Evolutionary conservation across 257 asterid genomes (phyloP), one percentile per base, ranked within the genome.

Genomic region (Striga asiatica): DNA sequence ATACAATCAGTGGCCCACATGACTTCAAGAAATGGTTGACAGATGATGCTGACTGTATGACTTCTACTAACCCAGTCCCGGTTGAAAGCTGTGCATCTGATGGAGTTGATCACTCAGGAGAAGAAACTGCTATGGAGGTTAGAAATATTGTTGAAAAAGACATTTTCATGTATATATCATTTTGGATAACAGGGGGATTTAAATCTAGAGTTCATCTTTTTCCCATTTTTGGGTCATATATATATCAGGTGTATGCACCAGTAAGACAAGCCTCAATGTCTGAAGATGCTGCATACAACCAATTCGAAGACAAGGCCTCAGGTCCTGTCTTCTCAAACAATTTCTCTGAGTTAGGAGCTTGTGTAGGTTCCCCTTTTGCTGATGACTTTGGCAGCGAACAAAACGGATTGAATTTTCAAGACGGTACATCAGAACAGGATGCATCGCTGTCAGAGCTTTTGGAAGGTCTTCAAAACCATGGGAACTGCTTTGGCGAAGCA

Each of bases 371-470:
- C 31, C 89, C 89, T 12, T 83, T 74, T 70, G 75, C 82, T 56
- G 78, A 78, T 68, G 81, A 80, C 70, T 83, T 80, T 71, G 94
- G 94, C 43, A 48, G 62, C 61, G 79, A 78, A 60, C 72, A 67
- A 51, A 55, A 72, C 32, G 89, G 72, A 16, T 53, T 68, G 48
- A 71, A 67, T 71, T 83, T 83, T 64, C 79, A 76, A 74, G 94
- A 83, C 57, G 94, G 89, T 42, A 63, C 89, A 23, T 74, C 76
- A 32, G 94, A 83, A 66, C 89, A 74, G 59, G 94, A 83, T 74
- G 82, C 72, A 52, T 83, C 89, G 60, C 66, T 80, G 41, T 68
- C 94, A 10, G 78, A 74, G 21, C 58, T 80, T 29, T 76, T 80
- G 50, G 82, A 72, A 63, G 75, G 51, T 73, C 80, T 80, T 74